Evolutionary conservation across 768 basidiomycete species (phyloP), one percentile per base, ranked within the genome.

Genomic region (Rhodosporidiobolus odoratus): DNA sequence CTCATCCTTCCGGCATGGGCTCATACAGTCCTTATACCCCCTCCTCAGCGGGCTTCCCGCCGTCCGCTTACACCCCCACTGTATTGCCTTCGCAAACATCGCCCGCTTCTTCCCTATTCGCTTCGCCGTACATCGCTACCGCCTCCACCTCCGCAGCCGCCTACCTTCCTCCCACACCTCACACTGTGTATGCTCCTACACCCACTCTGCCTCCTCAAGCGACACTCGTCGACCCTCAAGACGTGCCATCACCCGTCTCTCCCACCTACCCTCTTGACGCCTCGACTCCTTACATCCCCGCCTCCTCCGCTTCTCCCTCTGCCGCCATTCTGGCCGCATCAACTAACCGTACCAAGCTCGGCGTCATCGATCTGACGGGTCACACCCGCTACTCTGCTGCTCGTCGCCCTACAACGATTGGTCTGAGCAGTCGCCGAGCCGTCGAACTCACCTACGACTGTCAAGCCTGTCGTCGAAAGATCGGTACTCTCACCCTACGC

Each of bases 381-480:
- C 64, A 56, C 43, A 3, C 17, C 25, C 23, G 12, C 2, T 43
- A 65, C 45, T 17, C 45, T 0, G 10, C 41, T 15, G 12, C 52
- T 1, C 17, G 45, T 5, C 69, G 69, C 19, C 54, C 57, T 4
- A 2, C 43, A 4, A 12, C 52, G n/a, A 34, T 34, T 21, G 45
- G 48, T 8, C 17, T 41, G 25, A 61, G 58, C 43, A 62, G 47
- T 0, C 64, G 69, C 8, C 53, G 65, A 17, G 59, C 60, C 35
- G 65, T 71, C 65, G 69, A 71, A 27, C 64, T 71, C 30, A 48
- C 17, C 6, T 57, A 58, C 48, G 34, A 57, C 38, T 71, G 69
- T 60, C 3, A 25, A 12, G 35, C 50, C n/a, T 71, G 69, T 37
- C 25, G 40, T 6, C 43, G 69, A 3, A 34, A 34, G 47, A 58